Evolutionary conservation across 176 grass and related monocot species (phyloP).

Genomic region (Leersia perrieri): DNA sequence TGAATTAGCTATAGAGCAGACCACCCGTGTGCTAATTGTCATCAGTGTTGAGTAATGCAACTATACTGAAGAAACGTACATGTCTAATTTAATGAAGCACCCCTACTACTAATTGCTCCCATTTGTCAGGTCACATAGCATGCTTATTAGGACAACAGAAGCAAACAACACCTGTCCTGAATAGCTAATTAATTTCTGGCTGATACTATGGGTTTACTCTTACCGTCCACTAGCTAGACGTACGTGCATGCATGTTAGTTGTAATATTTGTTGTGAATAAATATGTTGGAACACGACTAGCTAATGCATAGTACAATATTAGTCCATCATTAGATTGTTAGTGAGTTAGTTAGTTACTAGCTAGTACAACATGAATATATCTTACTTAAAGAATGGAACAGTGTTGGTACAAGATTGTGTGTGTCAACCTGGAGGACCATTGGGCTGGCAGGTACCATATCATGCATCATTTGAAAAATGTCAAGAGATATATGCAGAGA

Average conservation of each 20-base stretch:
- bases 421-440: background rate
- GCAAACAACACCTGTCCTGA: background rate
- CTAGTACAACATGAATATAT: background rate
- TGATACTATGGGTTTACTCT: background rate
- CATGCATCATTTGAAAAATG: conserved; percentile 20
- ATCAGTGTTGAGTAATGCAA: background rate
- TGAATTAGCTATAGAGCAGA: background rate
- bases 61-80: background rate
- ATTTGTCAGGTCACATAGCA: background rate
- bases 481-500: background rate
- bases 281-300: background rate
- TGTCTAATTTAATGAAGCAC: background rate
- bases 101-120: background rate
- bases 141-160: background rate
- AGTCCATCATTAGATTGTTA: background rate
- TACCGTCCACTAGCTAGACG: background rate
- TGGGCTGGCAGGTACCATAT: conserved; percentile 31
- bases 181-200: background rate
- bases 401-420: background rate
- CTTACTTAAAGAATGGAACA: conserved; percentile 32
- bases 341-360: conserved; percentile 7
- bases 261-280: background rate
- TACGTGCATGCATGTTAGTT: background rate
- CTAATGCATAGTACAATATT: background rate
- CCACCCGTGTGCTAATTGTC: background rate